Base-by-base conservation (phyloP, 805 yeast species). In the Starmerella stellata region DNA sequence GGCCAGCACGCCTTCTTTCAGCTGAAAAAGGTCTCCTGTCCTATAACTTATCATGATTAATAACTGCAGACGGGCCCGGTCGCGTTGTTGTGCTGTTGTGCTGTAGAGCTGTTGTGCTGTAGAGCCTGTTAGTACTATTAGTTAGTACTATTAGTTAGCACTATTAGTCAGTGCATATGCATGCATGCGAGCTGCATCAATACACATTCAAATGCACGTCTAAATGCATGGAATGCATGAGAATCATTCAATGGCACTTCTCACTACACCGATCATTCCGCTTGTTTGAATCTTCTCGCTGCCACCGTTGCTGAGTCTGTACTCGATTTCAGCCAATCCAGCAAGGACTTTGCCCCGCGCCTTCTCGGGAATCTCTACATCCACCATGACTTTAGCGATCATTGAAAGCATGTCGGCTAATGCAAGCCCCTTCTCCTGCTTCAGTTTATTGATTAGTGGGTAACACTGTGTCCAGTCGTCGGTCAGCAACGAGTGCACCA, bases 291-390 rank as follows among this genome's bases (percentile, higher is more conserved):
- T 70, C 55, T 75, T 78, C 43, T 85, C 95, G 53, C 75, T 79
- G 2, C 96, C 95, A 8, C 98, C 99, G 55, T 73, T 75, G 15
- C 93, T 74, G 28, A 90, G 75, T 1, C 93, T 77, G 56, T 85
- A 87, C 60, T 90, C 98, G 19, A 90, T 71, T 41, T 87, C 95
- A 13, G 85, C 72, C 38, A 90, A 61, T 1, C 82, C 82, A 45
- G 69, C 68, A 40, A 82, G 61, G 4, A 87, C 64, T 14, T 64
- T 63, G 11, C 74, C 70, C 45, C 92, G 65, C 2, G 90, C 74
- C 21, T 57, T 56, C 1, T 70, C 64, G 45, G 69, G 66, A 50
- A 90, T 60, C 44, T 82, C 79, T 47, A 75, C 73, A n/a, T 61
- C 63, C 39, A 72, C 74, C 39, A 90, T 60, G 15, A 78, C 71